These are phyloP conservation scores for Glycine latifolia DNA, from an alignment of 306 rosid genomes.

Conservation along the genomic window DNA sequence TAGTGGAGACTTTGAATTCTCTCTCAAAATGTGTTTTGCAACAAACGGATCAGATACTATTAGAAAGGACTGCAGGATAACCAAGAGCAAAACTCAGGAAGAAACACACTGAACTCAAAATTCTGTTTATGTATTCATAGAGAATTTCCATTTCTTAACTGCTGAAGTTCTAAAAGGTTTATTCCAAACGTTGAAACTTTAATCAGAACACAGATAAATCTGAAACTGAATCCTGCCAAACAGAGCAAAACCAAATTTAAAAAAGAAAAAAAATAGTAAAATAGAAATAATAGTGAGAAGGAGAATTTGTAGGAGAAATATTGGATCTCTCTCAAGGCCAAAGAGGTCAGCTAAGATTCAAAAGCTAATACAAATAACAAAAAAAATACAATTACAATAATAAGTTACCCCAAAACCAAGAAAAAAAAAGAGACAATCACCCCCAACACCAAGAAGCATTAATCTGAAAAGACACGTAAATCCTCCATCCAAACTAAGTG, in stretches of 20 bases:
- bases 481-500: no score
- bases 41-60: no score
- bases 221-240: conserved; percentile 15
- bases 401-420: no score
- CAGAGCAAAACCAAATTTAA: conserved; percentile 22
- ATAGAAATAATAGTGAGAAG: conserved; percentile 34
- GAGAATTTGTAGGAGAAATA: conserved; percentile 17
- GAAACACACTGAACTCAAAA: no score
- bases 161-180: conserved; percentile 10
- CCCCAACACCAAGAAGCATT: no score
- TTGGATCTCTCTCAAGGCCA: neutral
- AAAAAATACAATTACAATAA: no score
- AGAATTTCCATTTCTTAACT: conserved; percentile 30
- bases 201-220: conserved; percentile 31
- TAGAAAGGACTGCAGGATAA: no score
- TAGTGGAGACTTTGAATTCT: no score
- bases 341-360: conserved; percentile 1
- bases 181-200: neutral
- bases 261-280: neutral
- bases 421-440: no score
- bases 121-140: neutral
- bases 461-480: no score
- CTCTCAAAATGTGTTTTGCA: no score
- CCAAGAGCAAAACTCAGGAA: no score
- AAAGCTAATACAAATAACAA: neutral